These are phyloP conservation scores for Cruciata laevipes DNA, from an alignment of 257 asterid species.

Conservation along the genomic window DNA sequence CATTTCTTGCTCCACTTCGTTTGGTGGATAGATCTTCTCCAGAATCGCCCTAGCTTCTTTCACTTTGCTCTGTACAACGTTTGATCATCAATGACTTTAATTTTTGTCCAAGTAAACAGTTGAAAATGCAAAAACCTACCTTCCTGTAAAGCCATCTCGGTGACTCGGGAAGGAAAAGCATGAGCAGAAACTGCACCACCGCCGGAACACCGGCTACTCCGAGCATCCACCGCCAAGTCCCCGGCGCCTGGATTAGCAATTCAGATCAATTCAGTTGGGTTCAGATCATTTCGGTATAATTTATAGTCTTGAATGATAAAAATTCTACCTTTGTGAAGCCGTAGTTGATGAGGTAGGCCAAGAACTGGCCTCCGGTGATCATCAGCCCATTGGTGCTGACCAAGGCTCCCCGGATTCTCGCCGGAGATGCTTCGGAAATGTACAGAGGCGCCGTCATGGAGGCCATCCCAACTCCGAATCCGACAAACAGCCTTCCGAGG, in stretches of 20 bases:
- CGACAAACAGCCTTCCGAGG: conserved; percentile 61
- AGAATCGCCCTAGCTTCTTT: conserved; percentile 63
- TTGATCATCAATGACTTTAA: too few relatives aligned
- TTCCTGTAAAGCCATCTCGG: conserved; percentile 76
- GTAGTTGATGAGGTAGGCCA: conserved; percentile 64
- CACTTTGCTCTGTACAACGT: conserved; percentile 34
- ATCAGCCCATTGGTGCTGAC: conserved; percentile 81
- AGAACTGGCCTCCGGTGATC: conserved; percentile 72
- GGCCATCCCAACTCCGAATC: conserved; percentile 90
- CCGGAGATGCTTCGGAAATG: conserved; percentile 81
- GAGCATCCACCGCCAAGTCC: conserved; percentile 93
- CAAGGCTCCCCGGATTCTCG: conserved; percentile 70
- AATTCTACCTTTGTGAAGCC: conserved; percentile 58
- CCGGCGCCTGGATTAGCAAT: conserved; percentile 30
- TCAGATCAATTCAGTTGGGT: too few relatives aligned
- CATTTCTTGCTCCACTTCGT: conserved; percentile 65
- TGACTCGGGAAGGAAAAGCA: conserved; percentile 79
- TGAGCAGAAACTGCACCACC: conserved; percentile 49
- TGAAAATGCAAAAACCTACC: conserved; percentile 20
- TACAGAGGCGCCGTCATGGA: conserved; percentile 82
- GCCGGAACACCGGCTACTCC: conserved; percentile 81
- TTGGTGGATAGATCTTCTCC: conserved; percentile 59
- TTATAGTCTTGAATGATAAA: neutral
- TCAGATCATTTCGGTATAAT: too few relatives aligned
- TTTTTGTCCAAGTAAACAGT: too few relatives aligned